These are phyloP conservation scores for Raffaelea deltoideospora DNA, from an alignment of 2,329 filamentous ascomycete genomes.

Conservation along the genomic window DNA sequence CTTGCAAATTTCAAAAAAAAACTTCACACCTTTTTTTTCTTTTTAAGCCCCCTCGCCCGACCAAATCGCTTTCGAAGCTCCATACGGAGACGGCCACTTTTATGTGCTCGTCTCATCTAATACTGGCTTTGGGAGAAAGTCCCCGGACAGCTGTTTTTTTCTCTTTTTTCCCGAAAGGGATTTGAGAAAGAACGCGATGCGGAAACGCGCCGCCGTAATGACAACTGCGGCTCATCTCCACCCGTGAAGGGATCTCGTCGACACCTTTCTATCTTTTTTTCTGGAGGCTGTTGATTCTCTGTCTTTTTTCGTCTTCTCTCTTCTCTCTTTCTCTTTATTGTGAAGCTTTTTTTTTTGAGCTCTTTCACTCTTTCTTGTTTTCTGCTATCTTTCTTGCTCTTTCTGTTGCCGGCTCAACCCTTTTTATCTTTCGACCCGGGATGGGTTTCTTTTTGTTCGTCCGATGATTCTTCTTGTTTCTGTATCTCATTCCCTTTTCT, in stretches of 20 bases:
- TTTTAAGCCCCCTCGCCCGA: slow-evolving; percentile 75
- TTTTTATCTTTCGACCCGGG: too few species aligned
- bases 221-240: slow-evolving; percentile 78
- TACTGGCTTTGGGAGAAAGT: slow-evolving; percentile 99
- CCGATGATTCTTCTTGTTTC: too few species aligned
- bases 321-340: background rate
- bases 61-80: slow-evolving; percentile 99
- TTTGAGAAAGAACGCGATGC: slow-evolving; percentile 34
- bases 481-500: too few species aligned
- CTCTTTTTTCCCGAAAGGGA: slow-evolving; percentile 17
- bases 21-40: too few species aligned
- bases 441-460: too few species aligned
- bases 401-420: too few species aligned
- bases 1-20: too few species aligned
- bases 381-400: background rate
- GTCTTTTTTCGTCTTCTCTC: background rate
- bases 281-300: slow-evolving; percentile 21
- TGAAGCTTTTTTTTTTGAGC: background rate
- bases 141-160: slow-evolving; percentile 60
- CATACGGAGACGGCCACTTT: slow-evolving; percentile 54
- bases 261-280: background rate
- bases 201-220: slow-evolving; percentile 99
- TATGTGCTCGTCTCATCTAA: slow-evolving; percentile 18
- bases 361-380: background rate
- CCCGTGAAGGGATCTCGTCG: slow-evolving; percentile 17